Percentiles rank a stretch among this genome's conserved stretches.
Evolutionary conservation across 2,329 filamentous ascomycete genomes (phyloP).

Genomic region (Xylaria hypoxylon): DNA sequence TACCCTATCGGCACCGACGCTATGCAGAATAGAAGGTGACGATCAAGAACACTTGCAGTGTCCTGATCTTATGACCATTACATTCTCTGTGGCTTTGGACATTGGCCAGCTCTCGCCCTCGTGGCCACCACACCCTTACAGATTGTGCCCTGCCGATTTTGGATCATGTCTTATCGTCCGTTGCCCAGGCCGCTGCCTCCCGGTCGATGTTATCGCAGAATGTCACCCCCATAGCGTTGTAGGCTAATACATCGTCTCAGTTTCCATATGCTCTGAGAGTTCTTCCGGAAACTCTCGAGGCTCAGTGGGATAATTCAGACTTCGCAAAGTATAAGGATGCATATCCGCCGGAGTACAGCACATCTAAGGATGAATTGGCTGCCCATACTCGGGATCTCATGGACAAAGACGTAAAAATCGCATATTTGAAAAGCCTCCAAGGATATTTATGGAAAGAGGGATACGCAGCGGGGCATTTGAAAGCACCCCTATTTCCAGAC

Average conservation of each 20-base stretch:
- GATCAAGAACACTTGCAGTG: conserved; percentile 41
- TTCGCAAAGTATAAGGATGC: conserved; percentile 77
- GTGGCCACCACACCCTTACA: conserved; percentile 25
- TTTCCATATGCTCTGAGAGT: conserved; percentile 80
- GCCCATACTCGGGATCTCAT: conserved; percentile 78
- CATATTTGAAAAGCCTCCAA: conserved; percentile 83
- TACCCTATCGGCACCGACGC: conserved; percentile 38
- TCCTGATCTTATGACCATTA: conserved; percentile 36
- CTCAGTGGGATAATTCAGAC: conserved; percentile 72
- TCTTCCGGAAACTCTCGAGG: conserved; percentile 71
- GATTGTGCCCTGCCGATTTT: conserved; percentile 30
- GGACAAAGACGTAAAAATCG: conserved; percentile 76
- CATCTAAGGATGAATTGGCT: conserved; percentile 69
- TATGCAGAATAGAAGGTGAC: conserved; percentile 35
- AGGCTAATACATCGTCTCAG: conserved; percentile 56
- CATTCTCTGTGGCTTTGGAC: conserved; percentile 33
- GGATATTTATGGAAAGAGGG: conserved; percentile 82
- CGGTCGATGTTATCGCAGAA: conserved; percentile 22
- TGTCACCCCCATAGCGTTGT: background rate
- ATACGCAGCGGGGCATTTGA: conserved; percentile 76
- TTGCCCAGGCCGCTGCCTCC: conserved; percentile 15
- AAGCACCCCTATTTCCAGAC: conserved; percentile 79
- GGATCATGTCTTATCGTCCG: conserved; percentile 29
- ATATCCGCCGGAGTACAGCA: conserved; percentile 74
- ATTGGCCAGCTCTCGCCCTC: conserved; percentile 29